Conservation (phyloP, 495 filamentous ascomycete genomes). For the Achaetomiella virescens region DNA sequence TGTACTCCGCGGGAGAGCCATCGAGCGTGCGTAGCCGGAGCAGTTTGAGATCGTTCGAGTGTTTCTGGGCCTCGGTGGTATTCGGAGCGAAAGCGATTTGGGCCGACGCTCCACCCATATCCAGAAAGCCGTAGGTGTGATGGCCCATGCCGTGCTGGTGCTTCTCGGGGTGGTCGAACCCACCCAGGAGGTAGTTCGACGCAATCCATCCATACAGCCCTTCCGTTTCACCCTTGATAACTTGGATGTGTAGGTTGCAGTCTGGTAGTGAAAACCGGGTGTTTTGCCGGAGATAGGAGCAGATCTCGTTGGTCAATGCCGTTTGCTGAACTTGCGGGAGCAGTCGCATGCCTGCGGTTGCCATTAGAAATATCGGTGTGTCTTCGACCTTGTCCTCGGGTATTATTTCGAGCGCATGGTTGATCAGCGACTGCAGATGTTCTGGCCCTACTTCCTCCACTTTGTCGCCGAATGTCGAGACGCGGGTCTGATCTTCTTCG, state of each 20-base stretch:
- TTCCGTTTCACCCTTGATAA: constrained; percentile 95
- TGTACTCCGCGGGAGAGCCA: constrained; percentile 69
- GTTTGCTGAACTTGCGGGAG: constrained; percentile 67
- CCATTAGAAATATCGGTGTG: constrained; percentile 90
- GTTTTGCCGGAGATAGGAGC: constrained; percentile 70
- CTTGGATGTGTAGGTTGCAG: constrained; percentile 84
- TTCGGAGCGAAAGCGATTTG: constrained; percentile 98
- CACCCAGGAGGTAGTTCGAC: constrained; percentile 93
- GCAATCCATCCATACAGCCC: constrained; percentile 98
- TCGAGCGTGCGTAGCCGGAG: constrained; percentile 76
- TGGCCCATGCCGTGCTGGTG: constrained; percentile 77
- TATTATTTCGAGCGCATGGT: constrained; percentile 80
- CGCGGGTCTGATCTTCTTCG: constrained; percentile 85
- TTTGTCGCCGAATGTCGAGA: constrained; percentile 80
- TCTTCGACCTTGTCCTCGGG: constrained; percentile 69
- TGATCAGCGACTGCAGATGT: constrained; percentile 69
- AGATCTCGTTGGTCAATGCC: constrained; percentile 69
- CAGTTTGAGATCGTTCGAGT: constrained; percentile 83
- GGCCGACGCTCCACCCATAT: constrained; percentile 96
- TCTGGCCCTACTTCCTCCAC: constrained; percentile 72
- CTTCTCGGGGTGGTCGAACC: constrained; percentile 72
- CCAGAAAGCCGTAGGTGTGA: constrained; percentile 94
- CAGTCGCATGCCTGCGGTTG: constrained; percentile 94
- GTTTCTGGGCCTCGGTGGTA: constrained; percentile 79
- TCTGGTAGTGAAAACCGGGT: constrained; percentile 84